Evolutionary conservation across 2,329 filamentous ascomycete species (phyloP).

Genomic region (Calonectria hongkongensis): DNA sequence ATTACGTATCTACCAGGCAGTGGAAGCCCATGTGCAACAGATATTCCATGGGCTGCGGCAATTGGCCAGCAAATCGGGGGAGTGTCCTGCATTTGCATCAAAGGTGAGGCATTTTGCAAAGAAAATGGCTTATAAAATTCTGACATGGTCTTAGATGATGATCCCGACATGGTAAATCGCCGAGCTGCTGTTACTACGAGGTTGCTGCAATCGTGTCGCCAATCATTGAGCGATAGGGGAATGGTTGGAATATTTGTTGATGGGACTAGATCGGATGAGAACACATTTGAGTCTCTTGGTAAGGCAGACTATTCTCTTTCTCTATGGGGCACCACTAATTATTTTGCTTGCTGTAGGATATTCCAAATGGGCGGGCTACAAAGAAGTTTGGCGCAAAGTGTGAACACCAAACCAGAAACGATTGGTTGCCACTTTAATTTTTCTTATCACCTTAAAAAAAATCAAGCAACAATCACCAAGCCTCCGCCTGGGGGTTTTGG

Average conservation of each 20-base stretch:
- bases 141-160: conserved; percentile 62
- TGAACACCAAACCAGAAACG: conserved; percentile 42
- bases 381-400: conserved; percentile 71
- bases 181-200: conserved; percentile 71
- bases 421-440: conserved; percentile 22
- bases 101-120: conserved; percentile 63
- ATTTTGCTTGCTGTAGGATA: conserved; percentile 66
- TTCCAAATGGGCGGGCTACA: conserved; percentile 75
- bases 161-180: conserved; percentile 64
- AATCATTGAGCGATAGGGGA: conserved; percentile 67
- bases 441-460: conserved; percentile 1
- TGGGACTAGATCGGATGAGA: conserved; percentile 70
- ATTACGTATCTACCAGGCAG: conserved; percentile 71
- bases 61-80: conserved; percentile 73
- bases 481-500: background rate
- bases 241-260: conserved; percentile 75
- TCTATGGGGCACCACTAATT: conserved; percentile 33
- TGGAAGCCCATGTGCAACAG: conserved; percentile 67
- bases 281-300: conserved; percentile 72
- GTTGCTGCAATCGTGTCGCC: conserved; percentile 72
- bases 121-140: conserved; percentile 20
- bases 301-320: conserved; percentile 50
- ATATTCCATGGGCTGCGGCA: conserved; percentile 73
- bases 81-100: conserved; percentile 76
- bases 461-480: conserved; percentile 19